Evolutionary conservation across 768 basidiomycete species (phyloP), one percentile per base, ranked within the genome.

Genomic region (Dentipellis sp.): DNA sequence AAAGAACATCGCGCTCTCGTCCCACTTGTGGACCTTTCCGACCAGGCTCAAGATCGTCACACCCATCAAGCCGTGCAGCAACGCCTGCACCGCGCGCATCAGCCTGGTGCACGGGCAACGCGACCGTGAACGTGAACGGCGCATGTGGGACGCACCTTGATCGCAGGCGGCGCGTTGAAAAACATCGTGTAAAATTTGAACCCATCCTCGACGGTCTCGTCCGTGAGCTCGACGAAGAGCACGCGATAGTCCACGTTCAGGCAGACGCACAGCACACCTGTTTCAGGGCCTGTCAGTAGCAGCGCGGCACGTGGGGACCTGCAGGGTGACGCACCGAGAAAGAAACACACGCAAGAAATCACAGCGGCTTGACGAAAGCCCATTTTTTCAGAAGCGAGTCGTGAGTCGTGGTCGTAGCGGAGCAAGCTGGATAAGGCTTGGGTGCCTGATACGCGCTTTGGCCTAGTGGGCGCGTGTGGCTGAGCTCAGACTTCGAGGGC

Each of bases 1-100:
- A 68, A 97, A 97, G 75, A 91, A 94, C 72, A 94, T 79, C 8
- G 94, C 94, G 62, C 88, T 91, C 65, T 97, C 94, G 65, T 86
- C 84, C 91, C 93, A 97, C 59, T 76, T 80, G 69, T 88, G 77
- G 56, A 97, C 74, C 69, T 97, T 97, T 49, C 80, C 78, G 10
- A 93, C 62, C 52, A 93, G 75, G 10, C 86, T 87, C 22, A 86
- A 62, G 37, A 97, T 67, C 10, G 91, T 90, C 16, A 94, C 76
- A 16, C 81, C 86, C 48, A 91, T 79, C 70, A 94, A 83, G 35
- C 83, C 87, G 70, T 97, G 94, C 57, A 97, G 75, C 54, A 95
- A 73, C 0, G 91, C 92, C 91, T 94, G 53, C 19, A 45, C n/a
- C 19, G 40, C 40, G 40, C 19, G 40, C 14, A 19, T 42, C 40